Evolutionary conservation across 176 grass and related monocot genomes (phyloP).

Genomic region (Aegilops longissima): DNA sequence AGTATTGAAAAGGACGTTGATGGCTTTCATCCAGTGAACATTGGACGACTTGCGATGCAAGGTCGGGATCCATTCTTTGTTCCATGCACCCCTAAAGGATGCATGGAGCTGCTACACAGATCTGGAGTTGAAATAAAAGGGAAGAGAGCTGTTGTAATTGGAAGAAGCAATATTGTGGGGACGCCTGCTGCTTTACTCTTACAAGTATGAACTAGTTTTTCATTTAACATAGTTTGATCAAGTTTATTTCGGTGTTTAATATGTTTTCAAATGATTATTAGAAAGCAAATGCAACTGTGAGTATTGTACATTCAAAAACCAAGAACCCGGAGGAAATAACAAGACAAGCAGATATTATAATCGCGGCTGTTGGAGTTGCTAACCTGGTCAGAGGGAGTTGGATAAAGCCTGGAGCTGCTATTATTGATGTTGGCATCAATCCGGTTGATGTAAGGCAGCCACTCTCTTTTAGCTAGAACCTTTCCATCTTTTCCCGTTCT

Average conservation of each 20-base stretch:
- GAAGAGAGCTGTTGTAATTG: slow-evolving; percentile 87
- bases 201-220: slow-evolving; percentile 55
- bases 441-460: slow-evolving; percentile 77
- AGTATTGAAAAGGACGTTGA: slow-evolving; percentile 89
- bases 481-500: not conserved
- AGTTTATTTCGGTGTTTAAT: slow-evolving; percentile 26
- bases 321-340: slow-evolving; percentile 84
- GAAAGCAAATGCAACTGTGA: slow-evolving; percentile 98
- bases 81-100: slow-evolving; percentile 99
- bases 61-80: slow-evolving; percentile 84
- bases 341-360: slow-evolving; percentile 91
- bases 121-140: slow-evolving; percentile 84
- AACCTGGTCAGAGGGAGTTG: slow-evolving; percentile 88
- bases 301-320: slow-evolving; percentile 91
- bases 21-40: slow-evolving; percentile 96
- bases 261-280: slow-evolving; percentile 30
- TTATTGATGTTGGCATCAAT: slow-evolving; percentile 99
- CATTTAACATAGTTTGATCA: slow-evolving; percentile 2
- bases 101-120: slow-evolving; percentile 88
- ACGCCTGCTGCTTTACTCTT: slow-evolving; percentile 84
- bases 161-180: slow-evolving; percentile 93
- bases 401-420: slow-evolving; percentile 88
- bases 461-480: not conserved
- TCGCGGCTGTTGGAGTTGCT: slow-evolving; percentile 85
- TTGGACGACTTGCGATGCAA: slow-evolving; percentile 96